Evolutionary conservation across 1,139 yeast species (phyloP).

Genomic region (Candida neerlandica): DNA sequence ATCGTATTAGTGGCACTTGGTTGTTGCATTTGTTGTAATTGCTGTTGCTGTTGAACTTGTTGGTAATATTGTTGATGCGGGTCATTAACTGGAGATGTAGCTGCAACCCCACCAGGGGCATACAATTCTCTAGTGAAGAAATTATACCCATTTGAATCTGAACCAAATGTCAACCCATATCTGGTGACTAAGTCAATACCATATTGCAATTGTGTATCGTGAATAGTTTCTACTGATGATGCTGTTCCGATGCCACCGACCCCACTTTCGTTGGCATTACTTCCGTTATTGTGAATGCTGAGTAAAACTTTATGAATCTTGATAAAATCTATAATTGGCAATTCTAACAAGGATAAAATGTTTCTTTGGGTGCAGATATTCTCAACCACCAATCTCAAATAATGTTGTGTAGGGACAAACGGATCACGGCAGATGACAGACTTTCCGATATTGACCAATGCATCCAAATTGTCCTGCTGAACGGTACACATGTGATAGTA

Average conservation of each 20-base stretch:
- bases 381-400: conserved; percentile 73
- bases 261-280: conserved; percentile 27
- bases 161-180: conserved; percentile 71
- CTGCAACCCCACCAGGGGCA: conserved; percentile 36
- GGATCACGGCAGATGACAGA: conserved; percentile 79
- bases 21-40: conserved; percentile 23
- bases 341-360: conserved; percentile 57
- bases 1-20: conserved; percentile 36
- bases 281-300: conserved; percentile 48
- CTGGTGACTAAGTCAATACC: conserved; percentile 68
- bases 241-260: background rate
- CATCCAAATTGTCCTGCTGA: conserved; percentile 77
- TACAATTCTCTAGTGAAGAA: conserved; percentile 58
- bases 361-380: conserved; percentile 75
- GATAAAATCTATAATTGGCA: conserved; percentile 66
- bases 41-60: conserved; percentile 12
- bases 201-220: conserved; percentile 48
- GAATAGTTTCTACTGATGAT: conserved; percentile 29
- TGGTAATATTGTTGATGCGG: conserved; percentile 36
- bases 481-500: conserved; percentile 85
- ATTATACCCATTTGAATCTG: conserved; percentile 66
- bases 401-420: conserved; percentile 79
- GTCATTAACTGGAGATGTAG: conserved; percentile 21
- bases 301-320: conserved; percentile 64
- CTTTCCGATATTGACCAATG: conserved; percentile 75